Evolutionary conservation across 148 eudicot genomes (phyloP).

Genomic region (Silene uniflora): DNA sequence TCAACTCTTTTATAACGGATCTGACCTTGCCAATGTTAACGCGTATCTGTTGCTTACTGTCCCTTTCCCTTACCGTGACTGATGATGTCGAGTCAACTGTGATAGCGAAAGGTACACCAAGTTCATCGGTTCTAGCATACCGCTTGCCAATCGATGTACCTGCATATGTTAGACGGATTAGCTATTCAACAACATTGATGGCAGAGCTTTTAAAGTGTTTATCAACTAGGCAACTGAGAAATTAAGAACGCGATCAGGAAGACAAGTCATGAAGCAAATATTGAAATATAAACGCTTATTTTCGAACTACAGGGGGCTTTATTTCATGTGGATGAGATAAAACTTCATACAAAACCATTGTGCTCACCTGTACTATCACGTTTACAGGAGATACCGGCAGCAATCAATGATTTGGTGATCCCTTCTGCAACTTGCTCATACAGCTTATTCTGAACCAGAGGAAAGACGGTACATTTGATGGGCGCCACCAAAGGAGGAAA

Average conservation of each 20-base stretch:
- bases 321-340: neutral
- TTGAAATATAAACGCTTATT: no score
- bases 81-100: conserved; percentile 71
- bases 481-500: conserved; percentile 95
- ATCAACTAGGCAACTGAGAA: neutral
- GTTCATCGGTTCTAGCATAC: conserved; percentile 91
- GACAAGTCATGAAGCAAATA: neutral
- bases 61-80: conserved; percentile 81
- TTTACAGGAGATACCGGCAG: conserved; percentile 71
- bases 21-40: conserved; percentile 66
- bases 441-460: conserved; percentile 71
- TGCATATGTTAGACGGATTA: conserved; percentile 23
- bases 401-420: conserved; percentile 61
- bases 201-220: neutral
- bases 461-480: conserved; percentile 87
- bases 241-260: neutral
- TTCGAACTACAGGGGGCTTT: neutral
- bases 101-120: conserved; percentile 85
- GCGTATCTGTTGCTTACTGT: conserved; percentile 85
- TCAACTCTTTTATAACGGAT: conserved; percentile 65
- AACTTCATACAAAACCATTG: neutral
- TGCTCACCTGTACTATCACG: conserved; percentile 78
- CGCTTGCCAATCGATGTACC: conserved; percentile 93
- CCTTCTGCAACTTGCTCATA: conserved; percentile 73
- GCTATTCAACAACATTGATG: neutral